These are phyloP conservation scores for Crucihimalaya himalaica DNA, from an alignment of 345 rosid genomes.

Conservation along the genomic window DNA sequence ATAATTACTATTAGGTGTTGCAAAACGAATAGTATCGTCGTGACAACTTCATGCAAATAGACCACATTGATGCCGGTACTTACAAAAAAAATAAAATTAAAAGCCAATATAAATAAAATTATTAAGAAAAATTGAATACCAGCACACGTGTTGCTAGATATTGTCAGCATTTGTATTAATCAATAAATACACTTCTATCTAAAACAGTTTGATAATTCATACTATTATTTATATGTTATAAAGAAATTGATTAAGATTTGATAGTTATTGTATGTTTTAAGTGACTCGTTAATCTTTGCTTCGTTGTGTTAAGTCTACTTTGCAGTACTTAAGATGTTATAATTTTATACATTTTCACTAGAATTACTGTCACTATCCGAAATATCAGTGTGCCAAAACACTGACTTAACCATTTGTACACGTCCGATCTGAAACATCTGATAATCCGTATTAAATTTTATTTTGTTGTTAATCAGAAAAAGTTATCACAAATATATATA, in stretches of 20 bases:
- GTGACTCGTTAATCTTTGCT: too few species aligned
- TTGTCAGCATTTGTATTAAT: neutral
- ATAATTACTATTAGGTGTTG: neutral
- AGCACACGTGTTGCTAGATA: slow-evolving; percentile 4
- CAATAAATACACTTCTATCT: neutral
- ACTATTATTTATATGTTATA: too few species aligned
- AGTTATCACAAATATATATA: neutral
- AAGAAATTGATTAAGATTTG: neutral
- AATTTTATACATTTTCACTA: too few species aligned
- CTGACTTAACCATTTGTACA: neutral
- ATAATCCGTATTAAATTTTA: neutral
- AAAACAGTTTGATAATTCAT: neutral
- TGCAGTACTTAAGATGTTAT: too few species aligned
- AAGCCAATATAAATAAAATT: neutral
- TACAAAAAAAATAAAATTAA: neutral
- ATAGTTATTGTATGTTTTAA: too few species aligned
- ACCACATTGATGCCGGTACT: neutral
- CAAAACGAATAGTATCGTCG: neutral
- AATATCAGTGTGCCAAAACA: too few species aligned
- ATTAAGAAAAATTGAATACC: neutral
- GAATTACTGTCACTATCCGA: too few species aligned
- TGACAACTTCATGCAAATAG: slow-evolving; percentile 12
- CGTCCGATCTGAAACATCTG: neutral
- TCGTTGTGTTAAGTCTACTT: too few species aligned
- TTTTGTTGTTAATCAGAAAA: neutral